A percentile compares a stretch with the other conserved stretches of the same genome.
Evolutionary conservation across 495 filamentous ascomycete species (phyloP).

Genomic region (Lindgomyces ingoldianus): DNA sequence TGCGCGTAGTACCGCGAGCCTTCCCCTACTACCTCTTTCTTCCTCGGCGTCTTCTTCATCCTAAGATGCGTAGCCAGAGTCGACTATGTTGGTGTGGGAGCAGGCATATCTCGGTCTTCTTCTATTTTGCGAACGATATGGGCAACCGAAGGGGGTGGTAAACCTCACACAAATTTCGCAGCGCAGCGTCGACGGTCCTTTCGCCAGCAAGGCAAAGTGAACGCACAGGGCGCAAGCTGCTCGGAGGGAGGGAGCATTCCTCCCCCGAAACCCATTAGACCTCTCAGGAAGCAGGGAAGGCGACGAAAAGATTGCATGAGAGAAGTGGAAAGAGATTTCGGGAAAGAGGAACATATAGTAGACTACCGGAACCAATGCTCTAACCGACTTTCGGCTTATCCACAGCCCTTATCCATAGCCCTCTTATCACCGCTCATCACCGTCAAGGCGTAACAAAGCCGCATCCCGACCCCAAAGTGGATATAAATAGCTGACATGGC

Average conservation of each 20-base stretch:
- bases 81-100: neutral
- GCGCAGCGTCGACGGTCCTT: conserved; percentile 2
- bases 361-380: neutral
- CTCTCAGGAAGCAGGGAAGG: neutral
- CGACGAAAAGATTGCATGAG: neutral
- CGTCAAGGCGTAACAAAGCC: neutral
- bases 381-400: neutral
- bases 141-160: conserved; percentile 28
- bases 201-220: conserved; percentile 3
- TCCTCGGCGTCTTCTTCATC: conserved; percentile 12
- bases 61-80: conserved; percentile 29
- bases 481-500: too few relatives aligned
- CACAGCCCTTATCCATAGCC: neutral
- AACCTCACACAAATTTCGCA: conserved; percentile 10
- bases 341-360: neutral
- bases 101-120: neutral
- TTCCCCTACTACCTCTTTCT: neutral
- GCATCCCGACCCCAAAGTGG: neutral
- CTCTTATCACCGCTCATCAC: neutral
- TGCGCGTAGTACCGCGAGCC: conserved; percentile 8
- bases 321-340: neutral
- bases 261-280: conserved; percentile 15
- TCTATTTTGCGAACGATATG: neutral
- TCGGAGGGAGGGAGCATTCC: conserved; percentile 14
- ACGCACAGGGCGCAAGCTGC: conserved; percentile 22